Base-by-base conservation (phyloP, 2,329 filamentous ascomycete genomes). In the Diaporthe caulivora region DNA sequence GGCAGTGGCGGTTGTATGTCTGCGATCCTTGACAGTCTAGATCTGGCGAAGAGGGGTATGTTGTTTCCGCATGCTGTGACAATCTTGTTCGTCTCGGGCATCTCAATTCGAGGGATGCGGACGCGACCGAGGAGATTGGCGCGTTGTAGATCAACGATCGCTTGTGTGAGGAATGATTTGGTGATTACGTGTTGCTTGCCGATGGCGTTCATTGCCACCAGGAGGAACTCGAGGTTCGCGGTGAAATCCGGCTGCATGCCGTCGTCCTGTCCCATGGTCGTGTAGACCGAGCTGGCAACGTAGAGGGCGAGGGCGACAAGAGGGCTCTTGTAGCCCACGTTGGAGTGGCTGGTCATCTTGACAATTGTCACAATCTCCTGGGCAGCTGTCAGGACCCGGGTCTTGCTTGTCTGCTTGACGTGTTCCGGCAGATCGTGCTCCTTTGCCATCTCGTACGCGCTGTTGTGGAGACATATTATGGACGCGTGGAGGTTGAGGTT, bases 401-500 rank as follows among this genome's bases (percentile, higher is more conserved):
- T 87, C 77, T 94, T 91, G 79, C 94, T 95, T 72, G 92, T 89
- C 18, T 91, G 89, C 72, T 91, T 91, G 37, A 97, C 88, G 40
- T 88, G 86, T 1, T 88, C 85, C 0, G 92, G 88, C 70, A 97
- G 83, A 2, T 89, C 87, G 79, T 95, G 88, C 78, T 92, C 92
- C 71, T 95, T 92, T 0, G 93, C 93, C 79, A 94, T 95, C 82
- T 95, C 94, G 11, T 97, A 92, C 1, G 95, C 95, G 1, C 94
- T 94, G 81, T 97, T 94, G 79, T 98, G 95, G 7, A 98, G 86
- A 80, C 94, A 97, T 70, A 98, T 98, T 11, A 93, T 90, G 1
- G 94, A 93, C 0, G 95, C 95, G 79, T 98, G 95, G 3, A 98
- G 89, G 79, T 94, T 95, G 86, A 98, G 92, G 76, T 98, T 98